Evolutionary conservation across 2,329 filamentous ascomycete genomes (phyloP), one percentile per base, ranked within the genome.

Genomic region (Rhynchosporium graminicola): DNA sequence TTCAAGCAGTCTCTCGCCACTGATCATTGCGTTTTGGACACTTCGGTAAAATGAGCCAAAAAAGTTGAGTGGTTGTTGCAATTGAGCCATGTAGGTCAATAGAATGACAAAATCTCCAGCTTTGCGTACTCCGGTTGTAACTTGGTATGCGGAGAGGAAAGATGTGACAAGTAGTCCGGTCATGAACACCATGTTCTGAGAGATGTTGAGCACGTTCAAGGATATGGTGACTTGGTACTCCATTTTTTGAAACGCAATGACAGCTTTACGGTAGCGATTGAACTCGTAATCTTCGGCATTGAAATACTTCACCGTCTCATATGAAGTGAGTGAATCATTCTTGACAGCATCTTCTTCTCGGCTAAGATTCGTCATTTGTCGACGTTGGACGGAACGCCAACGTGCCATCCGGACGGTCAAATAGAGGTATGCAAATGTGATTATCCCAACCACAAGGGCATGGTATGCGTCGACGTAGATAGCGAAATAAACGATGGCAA

Each of bases 241-340:
- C 56, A 90, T 89, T 46, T 78, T 78, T 73, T 94, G 91, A 74
- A 87, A 94, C 60, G 83, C 84, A 51, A 79, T 79, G 60, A 95
- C 90, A 31, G 90, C 89, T 50, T 82, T 77, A 52, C 87, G 83
- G 72, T 92, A 94, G 29, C 91, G 84, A 55, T 82, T 79, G 68
- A 92, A 92, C 72, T 95, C 91, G 72, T 90, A 93, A 2, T 84
- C 80, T 72, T 94, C 91, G 7, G 90, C 90, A 70, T 94, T 94
- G 80, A 95, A 95, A 72, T 94, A 94, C 74, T 94, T 95, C 74
- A 94, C 91, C 1, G 90, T 94, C 78, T 99, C 95, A 75, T 98
- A 99, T n/a, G 92, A 96, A 65, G 95, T 92, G 80, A 99, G 95
- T 0, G 95, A 98, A 76, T 99, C 95, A 74, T 97, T 98, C 78